Evolutionary conservation across 805 yeast species (phyloP).

Genomic region (Yamadazyma ubonensis): DNA sequence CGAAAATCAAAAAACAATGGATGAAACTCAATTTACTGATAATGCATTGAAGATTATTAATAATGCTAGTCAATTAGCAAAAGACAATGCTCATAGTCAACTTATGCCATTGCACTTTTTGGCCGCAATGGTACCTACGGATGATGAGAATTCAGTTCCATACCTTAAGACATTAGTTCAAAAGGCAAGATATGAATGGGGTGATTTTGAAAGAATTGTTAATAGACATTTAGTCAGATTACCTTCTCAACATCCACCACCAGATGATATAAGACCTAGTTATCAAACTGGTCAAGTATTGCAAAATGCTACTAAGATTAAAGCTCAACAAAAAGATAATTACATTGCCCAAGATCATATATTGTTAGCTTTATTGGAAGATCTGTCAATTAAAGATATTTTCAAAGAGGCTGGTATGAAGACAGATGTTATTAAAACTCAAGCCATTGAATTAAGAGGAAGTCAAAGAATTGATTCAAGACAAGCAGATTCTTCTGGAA

Average conservation of each 20-base stretch:
- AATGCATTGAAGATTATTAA: constrained; percentile 83
- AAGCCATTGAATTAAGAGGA: constrained; percentile 81
- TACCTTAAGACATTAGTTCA: constrained; percentile 82
- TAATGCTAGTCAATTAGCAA: constrained; percentile 77
- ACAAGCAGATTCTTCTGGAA: constrained; percentile 85
- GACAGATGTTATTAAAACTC: constrained; percentile 69
- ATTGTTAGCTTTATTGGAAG: constrained; percentile 80
- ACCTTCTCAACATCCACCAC: constrained; percentile 89
- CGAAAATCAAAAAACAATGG: constrained; percentile 35
- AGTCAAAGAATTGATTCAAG: constrained; percentile 89
- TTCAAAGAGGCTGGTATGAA: constrained; percentile 72
- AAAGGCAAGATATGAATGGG: constrained; percentile 87
- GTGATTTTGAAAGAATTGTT: constrained; percentile 70
- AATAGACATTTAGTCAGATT: constrained; percentile 79
- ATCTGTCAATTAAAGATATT: constrained; percentile 62
- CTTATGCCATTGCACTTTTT: constrained; percentile 84
- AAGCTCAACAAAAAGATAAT: constrained; percentile 84
- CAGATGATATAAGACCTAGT: constrained; percentile 73
- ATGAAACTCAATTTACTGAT: constrained; percentile 83
- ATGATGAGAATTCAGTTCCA: constrained; percentile 42
- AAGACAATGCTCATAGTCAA: constrained; percentile 80
- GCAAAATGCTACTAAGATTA: constrained; percentile 71
- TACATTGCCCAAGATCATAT: constrained; percentile 95
- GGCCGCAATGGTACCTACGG: constrained; percentile 83
- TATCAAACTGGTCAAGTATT: constrained; percentile 75